Evolutionary conservation across 192 early-diverging fungal species (phyloP).

Genomic region (Coemansia javaensis): DNA sequence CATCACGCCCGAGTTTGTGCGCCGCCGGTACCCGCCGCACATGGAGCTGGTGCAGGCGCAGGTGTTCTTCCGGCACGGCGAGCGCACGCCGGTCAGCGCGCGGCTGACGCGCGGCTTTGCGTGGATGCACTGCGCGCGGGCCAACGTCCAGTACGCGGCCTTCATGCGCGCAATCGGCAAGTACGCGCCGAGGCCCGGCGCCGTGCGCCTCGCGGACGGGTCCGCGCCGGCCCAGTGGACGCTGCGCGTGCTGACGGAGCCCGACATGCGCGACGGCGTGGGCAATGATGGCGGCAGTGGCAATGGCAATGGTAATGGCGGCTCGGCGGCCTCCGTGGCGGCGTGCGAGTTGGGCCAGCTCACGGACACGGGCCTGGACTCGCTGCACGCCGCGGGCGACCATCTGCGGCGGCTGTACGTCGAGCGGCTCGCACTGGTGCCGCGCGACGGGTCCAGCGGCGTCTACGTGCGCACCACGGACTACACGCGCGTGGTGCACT

Average conservation of each 20-base stretch:
- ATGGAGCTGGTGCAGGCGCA: conserved; percentile 35
- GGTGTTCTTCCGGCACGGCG: conserved; percentile 45
- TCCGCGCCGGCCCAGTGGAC: conserved; percentile 33
- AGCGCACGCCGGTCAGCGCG: conserved; percentile 21
- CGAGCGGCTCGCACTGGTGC: conserved; percentile 38
- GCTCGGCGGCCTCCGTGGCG: too few relatives aligned
- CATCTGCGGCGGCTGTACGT: conserved; percentile 52
- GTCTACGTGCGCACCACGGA: conserved; percentile 57
- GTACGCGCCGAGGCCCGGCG: conserved; percentile 21
- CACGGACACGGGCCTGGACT: conserved; percentile 51
- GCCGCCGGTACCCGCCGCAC: conserved; percentile 16
- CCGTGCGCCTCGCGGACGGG: conserved; percentile 22
- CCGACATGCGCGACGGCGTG: too few relatives aligned
- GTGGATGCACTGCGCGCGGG: conserved; percentile 26
- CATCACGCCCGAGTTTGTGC: conserved; percentile 19
- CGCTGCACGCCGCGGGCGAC: conserved; percentile 35
- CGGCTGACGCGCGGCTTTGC: conserved; percentile 1
- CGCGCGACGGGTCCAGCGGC: background rate
- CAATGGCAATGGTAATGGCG: too few relatives aligned
- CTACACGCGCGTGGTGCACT: conserved; percentile 63
- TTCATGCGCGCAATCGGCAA: conserved; percentile 33
- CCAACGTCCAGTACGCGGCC: conserved; percentile 27
- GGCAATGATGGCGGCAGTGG: too few relatives aligned
- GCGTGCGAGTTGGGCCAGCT: conserved; percentile 51
- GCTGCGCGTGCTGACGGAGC: conserved; percentile 2